These are phyloP conservation scores for Apiospora phragmitis DNA, from an alignment of 2,329 filamentous ascomycete genomes.

Conservation along the genomic window DNA sequence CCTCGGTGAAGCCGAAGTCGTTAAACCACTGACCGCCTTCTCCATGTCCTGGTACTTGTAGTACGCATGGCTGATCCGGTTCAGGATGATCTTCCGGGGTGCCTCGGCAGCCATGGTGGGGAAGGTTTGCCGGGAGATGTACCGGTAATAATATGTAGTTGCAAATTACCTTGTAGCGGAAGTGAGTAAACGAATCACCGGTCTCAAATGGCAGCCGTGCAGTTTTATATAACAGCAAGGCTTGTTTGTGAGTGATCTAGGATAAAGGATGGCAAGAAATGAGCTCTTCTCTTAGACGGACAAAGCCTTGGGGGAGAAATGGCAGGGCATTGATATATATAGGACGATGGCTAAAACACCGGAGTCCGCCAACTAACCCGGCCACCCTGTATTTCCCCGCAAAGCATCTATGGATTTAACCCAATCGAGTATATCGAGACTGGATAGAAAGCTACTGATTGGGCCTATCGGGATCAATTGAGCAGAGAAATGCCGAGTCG, in stretches of 20 bases:
- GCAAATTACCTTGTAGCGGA: neutral
- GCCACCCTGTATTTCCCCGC: neutral
- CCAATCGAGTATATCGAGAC: neutral
- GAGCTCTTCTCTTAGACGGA: neutral
- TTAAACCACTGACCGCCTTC: slow-evolving; percentile 42
- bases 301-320: neutral
- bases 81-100: slow-evolving; percentile 30
- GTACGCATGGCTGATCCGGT: slow-evolving; percentile 43
- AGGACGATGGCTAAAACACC: neutral
- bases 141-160: neutral
- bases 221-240: neutral
- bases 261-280: neutral
- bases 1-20: slow-evolving; percentile 49
- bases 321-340: slow-evolving; percentile 2
- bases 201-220: neutral
- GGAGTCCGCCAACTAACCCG: neutral
- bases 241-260: neutral
- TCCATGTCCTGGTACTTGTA: slow-evolving; percentile 49
- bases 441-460: neutral
- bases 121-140: neutral
- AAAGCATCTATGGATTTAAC: neutral
- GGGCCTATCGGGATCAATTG: neutral
- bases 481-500: neutral
- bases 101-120: slow-evolving; percentile 23
- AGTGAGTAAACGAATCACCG: neutral